Evolutionary conservation across 2,329 filamentous ascomycete species (phyloP), one percentile per base, ranked within the genome.

Genomic region (Phaeosphaeria sp.): DNA sequence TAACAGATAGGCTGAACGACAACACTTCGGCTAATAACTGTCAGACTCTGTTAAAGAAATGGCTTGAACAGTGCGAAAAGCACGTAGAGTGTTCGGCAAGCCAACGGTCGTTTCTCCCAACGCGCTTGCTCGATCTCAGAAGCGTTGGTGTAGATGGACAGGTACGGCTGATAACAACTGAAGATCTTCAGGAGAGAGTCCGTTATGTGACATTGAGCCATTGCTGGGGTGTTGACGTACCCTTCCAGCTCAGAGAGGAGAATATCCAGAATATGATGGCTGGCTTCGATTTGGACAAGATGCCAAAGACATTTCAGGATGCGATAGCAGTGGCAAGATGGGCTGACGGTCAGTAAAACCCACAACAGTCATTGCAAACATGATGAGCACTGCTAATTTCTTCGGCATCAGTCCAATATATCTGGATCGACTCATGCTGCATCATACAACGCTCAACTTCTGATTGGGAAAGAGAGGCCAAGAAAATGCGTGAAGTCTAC

Each of bases 361-460:
- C 25, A 27, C 25, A 27, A 27, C 25, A 5, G 9, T n/a, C 25
- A 27, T 9, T 27, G 25, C 5, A 4, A 27, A 9, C 25, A 9
- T 27, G 20, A 13, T 20, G 20, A 11, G 13, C 9, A n/a, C n/a
- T 3, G 9, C 46, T 49, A 15, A 49, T 15, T 5, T 20, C 6
- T 18, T 30, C 15, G 5, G 17, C 17, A 3, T 13, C n/a, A n/a
- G 50, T 56, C 6, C 47, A 41, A n/a, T 56, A 56, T 18, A 56
- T 56, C n/a, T 56, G 54, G 54, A 56, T 56, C 15, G 54, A 56
- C 39, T 51, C 47, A 22, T 51, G 47, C 42, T 56, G 54, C 42
- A 56, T 56, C 23, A 46, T 51, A 18, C 54, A 51, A 41, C 23
- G 22, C 1, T 56, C 54, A 18, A 4, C 23, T 15, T 46, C 27